Evolutionary conservation across 2,329 filamentous ascomycete genomes (phyloP).

Genomic region (Penicillium italicum): DNA sequence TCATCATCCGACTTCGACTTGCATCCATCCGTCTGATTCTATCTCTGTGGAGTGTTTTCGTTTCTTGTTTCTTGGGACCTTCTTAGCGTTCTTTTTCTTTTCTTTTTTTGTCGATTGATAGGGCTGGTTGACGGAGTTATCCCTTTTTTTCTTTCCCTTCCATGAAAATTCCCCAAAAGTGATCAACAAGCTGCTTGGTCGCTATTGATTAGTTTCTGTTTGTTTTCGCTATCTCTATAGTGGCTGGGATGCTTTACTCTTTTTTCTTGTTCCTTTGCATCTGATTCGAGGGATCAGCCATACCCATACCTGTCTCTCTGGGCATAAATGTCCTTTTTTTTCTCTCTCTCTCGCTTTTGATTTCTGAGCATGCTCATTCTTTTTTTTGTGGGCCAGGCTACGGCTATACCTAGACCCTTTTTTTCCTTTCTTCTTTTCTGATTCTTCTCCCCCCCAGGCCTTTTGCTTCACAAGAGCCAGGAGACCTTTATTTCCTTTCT

Average conservation of each 20-base stretch:
- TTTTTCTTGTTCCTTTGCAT: constrained; percentile 25
- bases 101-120: constrained; percentile 22
- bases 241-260: constrained; percentile 5
- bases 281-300: constrained; percentile 26
- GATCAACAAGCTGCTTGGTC: constrained; percentile 22
- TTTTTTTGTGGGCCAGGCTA: constrained; percentile 20
- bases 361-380: constrained; percentile 8
- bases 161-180: constrained; percentile 25
- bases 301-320: constrained; percentile 21
- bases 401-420: constrained; percentile 22
- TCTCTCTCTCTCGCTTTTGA: constrained; percentile 6
- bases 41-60: constrained; percentile 15
- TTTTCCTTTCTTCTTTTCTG: constrained; percentile 13
- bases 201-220: constrained; percentile 16
- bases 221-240: constrained; percentile 9
- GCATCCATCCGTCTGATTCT: constrained; percentile 15
- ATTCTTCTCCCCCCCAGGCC: constrained; percentile 3
- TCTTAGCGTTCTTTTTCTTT: constrained; percentile 29
- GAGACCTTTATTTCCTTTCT: constrained; percentile 12
- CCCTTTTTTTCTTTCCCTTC: constrained; percentile 14
- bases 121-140: constrained; percentile 31
- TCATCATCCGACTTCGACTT: constrained; percentile 19
- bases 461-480: neutral
- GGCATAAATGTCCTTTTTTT: constrained; percentile 14
- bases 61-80: constrained; percentile 21